Percentiles rank a stretch among this genome's conserved stretches.
Evolutionary conservation across 139 green algal genomes (phyloP).

Genomic region (Ulvella scutata): DNA sequence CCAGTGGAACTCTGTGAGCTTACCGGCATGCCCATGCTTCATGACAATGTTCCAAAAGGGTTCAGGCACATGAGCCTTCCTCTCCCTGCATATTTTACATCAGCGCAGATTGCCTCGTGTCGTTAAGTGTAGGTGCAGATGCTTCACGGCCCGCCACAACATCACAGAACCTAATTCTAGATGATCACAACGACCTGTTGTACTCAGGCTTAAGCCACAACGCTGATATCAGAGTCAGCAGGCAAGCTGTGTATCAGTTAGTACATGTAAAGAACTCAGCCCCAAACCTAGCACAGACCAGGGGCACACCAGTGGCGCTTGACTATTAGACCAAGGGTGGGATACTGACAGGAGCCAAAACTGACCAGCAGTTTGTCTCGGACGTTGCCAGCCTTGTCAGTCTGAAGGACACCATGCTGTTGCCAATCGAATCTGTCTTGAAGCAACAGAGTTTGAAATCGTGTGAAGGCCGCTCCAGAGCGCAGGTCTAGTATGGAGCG

Average conservation of each 20-base stretch:
- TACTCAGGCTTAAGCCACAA: too few relatives aligned
- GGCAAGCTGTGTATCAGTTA: too few relatives aligned
- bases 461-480: slow-evolving; percentile 88
- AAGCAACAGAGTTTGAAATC: slow-evolving; percentile 88
- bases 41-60: slow-evolving; percentile 78
- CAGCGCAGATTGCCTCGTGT: too few relatives aligned
- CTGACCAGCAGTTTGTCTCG: slow-evolving; percentile 39
- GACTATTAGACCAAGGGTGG: slow-evolving; percentile 93
- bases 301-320: slow-evolving; percentile 65
- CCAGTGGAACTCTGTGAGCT: slow-evolving; percentile 51
- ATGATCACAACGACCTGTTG: too few relatives aligned
- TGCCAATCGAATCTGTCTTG: slow-evolving; percentile 25
- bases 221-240: too few relatives aligned
- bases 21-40: background rate
- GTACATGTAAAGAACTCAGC: too few relatives aligned
- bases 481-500: slow-evolving; percentile 86
- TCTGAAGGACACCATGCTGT: background rate
- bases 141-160: too few relatives aligned
- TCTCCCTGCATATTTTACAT: slow-evolving; percentile 61
- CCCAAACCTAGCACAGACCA: background rate
- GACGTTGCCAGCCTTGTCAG: background rate
- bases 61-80: slow-evolving; percentile 81
- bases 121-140: too few relatives aligned
- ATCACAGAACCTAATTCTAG: too few relatives aligned
- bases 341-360: slow-evolving; percentile 96